These are phyloP conservation scores for Dimocarpus longan DNA, from an alignment of 345 rosid genomes.

Conservation along the genomic window DNA sequence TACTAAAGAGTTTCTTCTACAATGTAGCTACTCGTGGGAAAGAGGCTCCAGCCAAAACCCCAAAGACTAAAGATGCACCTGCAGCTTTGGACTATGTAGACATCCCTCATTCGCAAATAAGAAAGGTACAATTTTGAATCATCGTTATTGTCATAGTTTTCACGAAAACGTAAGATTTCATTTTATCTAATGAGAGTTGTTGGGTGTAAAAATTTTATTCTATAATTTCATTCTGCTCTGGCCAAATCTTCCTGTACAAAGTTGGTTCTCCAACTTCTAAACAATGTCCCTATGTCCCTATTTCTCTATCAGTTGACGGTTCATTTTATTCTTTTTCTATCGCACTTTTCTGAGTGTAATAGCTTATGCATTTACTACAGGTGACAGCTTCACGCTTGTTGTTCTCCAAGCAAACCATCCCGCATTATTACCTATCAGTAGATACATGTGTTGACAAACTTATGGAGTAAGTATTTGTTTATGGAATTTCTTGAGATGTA, in stretches of 20 bases:
- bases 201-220: not conserved
- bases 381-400: conserved; percentile 90
- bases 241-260: not conserved
- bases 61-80: conserved; percentile 50
- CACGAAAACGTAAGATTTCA: not conserved
- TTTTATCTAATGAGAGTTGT: not conserved
- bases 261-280: conserved; percentile 10
- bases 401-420: conserved; percentile 94
- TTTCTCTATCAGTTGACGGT: not conserved
- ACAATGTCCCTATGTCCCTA: not conserved
- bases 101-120: conserved; percentile 89
- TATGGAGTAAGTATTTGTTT: conserved; percentile 60
- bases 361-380: conserved; percentile 46
- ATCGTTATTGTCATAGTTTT: not conserved
- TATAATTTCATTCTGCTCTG: not conserved
- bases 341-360: conserved; percentile 18
- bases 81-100: conserved; percentile 79
- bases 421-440: conserved; percentile 92
- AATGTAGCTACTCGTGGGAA: conserved; percentile 69
- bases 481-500: not conserved
- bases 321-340: not conserved
- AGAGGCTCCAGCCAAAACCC: conserved; percentile 58
- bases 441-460: conserved; percentile 96
- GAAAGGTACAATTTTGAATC: conserved; percentile 59
- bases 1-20: conserved; percentile 23